Base-by-base conservation (phyloP, 1,139 yeast species). In the Torulaspora pretoriensis region DNA sequence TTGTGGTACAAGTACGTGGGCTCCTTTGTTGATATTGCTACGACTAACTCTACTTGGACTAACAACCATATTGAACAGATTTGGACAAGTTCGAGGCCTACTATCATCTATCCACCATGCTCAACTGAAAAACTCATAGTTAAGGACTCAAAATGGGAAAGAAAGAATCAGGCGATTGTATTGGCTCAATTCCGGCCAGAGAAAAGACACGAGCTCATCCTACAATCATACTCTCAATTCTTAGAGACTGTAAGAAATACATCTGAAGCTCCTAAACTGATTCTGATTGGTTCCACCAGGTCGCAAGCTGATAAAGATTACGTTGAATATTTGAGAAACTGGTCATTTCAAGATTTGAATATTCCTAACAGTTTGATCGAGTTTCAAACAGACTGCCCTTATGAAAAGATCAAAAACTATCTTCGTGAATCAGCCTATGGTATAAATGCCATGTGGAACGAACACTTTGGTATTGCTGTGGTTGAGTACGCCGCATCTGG, bases 391-490 rank as follows among this genome's bases (percentile, higher is more conserved):
- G 95, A 92, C 64, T 83, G 92, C 33, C 74, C 88, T 4, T 87
- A 88, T 69, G 73, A 70, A 2, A 75, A 73, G 23, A 81, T 94
- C 14, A 71, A 77, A 35, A 59, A 67, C 27, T 74, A 77, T 51
- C 70, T 94, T 36, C 60, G 71, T n/a, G 68, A 66, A 7, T 78
- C 90, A 2, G 78, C 81, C 31, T 81, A 78, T 56, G 98, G 98
- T 3, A 72, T 92, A 38, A 90, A 94, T 60, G 92, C 96, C 23
- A 94, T 94, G 99, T 94, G 98, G 98, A 92, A 94, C 65, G 99
- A 94, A 68, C 99, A 94, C 68, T 94, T 94, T 63, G 99, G 99
- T 14, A 94, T 94, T 60, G 95, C 96, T 1, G 94, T 92, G 6
- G 98, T 92, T 7, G 99, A 94, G 66, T 90, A 90, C 61, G 73